Conservation (phyloP, 805 yeast genomes). For the Lipomyces chichibuensis region DNA sequence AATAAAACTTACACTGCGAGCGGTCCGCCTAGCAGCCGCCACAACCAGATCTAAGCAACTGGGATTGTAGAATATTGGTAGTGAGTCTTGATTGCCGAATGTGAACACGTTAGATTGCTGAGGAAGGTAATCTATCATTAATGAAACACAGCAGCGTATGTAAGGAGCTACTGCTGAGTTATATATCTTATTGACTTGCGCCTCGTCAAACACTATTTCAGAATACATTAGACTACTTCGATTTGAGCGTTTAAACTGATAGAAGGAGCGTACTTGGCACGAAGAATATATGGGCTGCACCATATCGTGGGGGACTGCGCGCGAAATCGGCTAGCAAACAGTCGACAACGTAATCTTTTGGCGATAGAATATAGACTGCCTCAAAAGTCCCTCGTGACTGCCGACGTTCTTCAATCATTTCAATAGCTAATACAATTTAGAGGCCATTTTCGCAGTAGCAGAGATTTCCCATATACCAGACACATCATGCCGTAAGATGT, state of each 20-base stretch:
- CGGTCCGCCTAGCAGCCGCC: constrained; percentile 60
- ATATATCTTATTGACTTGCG: constrained; percentile 30
- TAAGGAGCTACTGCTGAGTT: constrained; percentile 39
- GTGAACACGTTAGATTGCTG: constrained; percentile 72
- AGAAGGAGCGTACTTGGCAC: constrained; percentile 55
- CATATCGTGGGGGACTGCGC: constrained; percentile 69
- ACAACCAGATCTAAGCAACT: constrained; percentile 65
- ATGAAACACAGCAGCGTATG: constrained; percentile 45
- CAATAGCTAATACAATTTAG: constrained; percentile 51
- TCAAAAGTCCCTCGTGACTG: constrained; percentile 66
- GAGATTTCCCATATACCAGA: constrained; percentile 20
- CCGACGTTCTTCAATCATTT: constrained; percentile 62
- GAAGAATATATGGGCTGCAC: constrained; percentile 71
- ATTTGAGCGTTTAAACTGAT: constrained; percentile 38
- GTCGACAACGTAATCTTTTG: constrained; percentile 65
- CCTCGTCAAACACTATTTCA: constrained; percentile 31
- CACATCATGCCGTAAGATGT: constrained; percentile 25
- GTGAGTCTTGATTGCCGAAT: constrained; percentile 60
- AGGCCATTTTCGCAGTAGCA: neutral
- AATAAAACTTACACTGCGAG: constrained; percentile 45
- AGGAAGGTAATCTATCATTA: constrained; percentile 60
- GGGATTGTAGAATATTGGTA: constrained; percentile 72
- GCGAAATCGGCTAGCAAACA: constrained; percentile 78
- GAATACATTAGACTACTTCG: neutral
- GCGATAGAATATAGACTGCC: constrained; percentile 79